phyloP scores from a whole-genome alignment of 2,329 filamentous ascomycete genomes.

The Fusarium sp. region DNA sequence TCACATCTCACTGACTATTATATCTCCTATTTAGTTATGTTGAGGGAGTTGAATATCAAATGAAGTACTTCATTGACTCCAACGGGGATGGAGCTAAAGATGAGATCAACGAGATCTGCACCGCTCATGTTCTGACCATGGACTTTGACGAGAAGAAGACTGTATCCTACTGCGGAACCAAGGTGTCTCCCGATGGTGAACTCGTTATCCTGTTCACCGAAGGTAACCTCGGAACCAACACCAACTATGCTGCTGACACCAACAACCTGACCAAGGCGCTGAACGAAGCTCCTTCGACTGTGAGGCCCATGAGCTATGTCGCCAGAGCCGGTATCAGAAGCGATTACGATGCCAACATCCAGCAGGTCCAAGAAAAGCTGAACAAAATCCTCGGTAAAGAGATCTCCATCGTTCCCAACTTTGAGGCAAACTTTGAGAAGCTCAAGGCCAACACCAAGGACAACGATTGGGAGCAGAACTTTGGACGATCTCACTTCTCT shows the following conservation, averaged over 20 bases:
- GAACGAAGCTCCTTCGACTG: slow-evolving; percentile 57
- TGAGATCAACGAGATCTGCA: slow-evolving; percentile 64
- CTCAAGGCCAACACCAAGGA: slow-evolving; percentile 52
- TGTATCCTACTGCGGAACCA: slow-evolving; percentile 60
- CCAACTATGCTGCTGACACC: slow-evolving; percentile 54
- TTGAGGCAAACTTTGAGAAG: slow-evolving; percentile 59
- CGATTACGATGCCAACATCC: slow-evolving; percentile 60
- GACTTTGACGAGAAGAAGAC: slow-evolving; percentile 60
- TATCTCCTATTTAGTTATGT: slow-evolving; percentile 57
- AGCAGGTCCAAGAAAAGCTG: slow-evolving; percentile 55
- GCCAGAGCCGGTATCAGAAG: slow-evolving; percentile 58
- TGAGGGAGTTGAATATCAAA: slow-evolving; percentile 55
- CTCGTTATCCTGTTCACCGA: slow-evolving; percentile 64
- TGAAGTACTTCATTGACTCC: slow-evolving; percentile 56
- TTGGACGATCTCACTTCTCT: slow-evolving; percentile 56
- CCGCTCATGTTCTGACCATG: slow-evolving; percentile 60
- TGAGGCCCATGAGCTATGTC: slow-evolving; percentile 56
- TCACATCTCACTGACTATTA: background rate
- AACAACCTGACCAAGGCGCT: slow-evolving; percentile 60
- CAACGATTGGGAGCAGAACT: slow-evolving; percentile 58
- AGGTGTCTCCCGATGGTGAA: slow-evolving; percentile 58
- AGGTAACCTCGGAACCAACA: slow-evolving; percentile 61
- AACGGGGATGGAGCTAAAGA: slow-evolving; percentile 56
- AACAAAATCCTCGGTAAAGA: slow-evolving; percentile 57
- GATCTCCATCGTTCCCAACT: slow-evolving; percentile 63